Base-by-base conservation (phyloP, 345 rosid species). In the Kernera saxatilis region DNA sequence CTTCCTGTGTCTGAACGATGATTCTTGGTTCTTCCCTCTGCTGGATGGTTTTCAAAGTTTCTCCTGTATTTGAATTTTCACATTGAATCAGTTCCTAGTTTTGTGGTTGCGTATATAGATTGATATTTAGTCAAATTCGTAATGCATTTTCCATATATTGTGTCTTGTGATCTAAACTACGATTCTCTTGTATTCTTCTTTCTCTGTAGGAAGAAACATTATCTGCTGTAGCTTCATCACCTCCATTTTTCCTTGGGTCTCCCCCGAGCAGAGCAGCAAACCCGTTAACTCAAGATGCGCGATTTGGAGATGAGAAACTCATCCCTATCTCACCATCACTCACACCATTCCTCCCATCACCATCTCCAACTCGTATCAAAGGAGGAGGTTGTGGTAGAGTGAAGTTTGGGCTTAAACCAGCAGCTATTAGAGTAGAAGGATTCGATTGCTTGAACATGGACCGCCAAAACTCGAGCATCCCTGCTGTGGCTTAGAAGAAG, bases 401-500 rank as follows among this genome's bases (percentile, higher is more conserved):
- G 80, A 87, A 85, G 53, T 82, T 71, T 5, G 91, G 86, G 75
- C 71, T 83, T 43, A 79, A 67, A 44, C 93, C 91, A 8, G 85
- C 87, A 9, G 83, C 87, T 5, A 89, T 88, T 40, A 87, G 95
- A 71, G 82, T 91, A 37, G 97, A 91, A 83, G 97, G 97, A 37
- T 91, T 91, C 37, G 87, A 88, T 72, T 86, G 92, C 67, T 84
- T 83, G 15, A 78, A 71, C 81, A 54, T 87, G 69, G 85, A 88
- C 65, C 43, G 82, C 27, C 83, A 79, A 63, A 81, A 76, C 75
- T 82, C 90, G 66, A 84, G 92, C 80, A 84, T 91, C 81, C 69
- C 87, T 40, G 89, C 97, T 4, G 80, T 88, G 82, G 95, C 93
- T 17, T 88, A 79, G 70, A 49, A 40, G 13, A 64, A 26, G 52